These are phyloP conservation scores for Pseudogymnoascus sp. DNA, from an alignment of 2,329 filamentous ascomycete genomes.

Conservation along the genomic window DNA sequence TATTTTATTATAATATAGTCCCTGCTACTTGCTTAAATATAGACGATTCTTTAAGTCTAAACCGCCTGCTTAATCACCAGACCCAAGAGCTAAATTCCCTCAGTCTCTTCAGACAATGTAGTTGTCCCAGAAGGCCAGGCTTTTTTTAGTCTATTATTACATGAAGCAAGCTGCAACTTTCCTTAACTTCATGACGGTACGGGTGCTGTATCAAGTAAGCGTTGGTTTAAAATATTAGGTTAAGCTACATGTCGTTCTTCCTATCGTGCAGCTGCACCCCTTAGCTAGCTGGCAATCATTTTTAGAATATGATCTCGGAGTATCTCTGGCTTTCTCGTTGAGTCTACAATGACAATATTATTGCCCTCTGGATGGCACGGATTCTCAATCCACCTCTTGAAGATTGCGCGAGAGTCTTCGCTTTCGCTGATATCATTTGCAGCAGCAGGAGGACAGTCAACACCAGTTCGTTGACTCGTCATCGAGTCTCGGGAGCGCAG, in stretches of 20 bases:
- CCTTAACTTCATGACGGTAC: not conserved
- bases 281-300: slow-evolving; percentile 14
- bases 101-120: not conserved
- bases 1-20: not conserved
- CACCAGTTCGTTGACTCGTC: slow-evolving; percentile 26
- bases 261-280: not conserved
- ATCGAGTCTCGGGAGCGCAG: slow-evolving; percentile 21
- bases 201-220: not conserved
- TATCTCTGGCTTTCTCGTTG: slow-evolving; percentile 16
- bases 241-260: not conserved
- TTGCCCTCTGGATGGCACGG: slow-evolving; percentile 25
- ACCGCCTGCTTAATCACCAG: not conserved
- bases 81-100: not conserved
- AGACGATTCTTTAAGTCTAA: not conserved
- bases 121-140: not conserved
- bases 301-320: slow-evolving; percentile 20
- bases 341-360: slow-evolving; percentile 22
- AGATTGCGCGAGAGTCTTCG: slow-evolving; percentile 19
- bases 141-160: not conserved
- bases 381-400: slow-evolving; percentile 25
- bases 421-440: not conserved
- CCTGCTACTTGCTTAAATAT: not conserved
- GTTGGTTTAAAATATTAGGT: not conserved
- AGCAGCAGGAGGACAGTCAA: slow-evolving; percentile 22
- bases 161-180: not conserved